Conservation (phyloP, 2,329 filamentous ascomycete genomes). For the Alternaria sp. region DNA sequence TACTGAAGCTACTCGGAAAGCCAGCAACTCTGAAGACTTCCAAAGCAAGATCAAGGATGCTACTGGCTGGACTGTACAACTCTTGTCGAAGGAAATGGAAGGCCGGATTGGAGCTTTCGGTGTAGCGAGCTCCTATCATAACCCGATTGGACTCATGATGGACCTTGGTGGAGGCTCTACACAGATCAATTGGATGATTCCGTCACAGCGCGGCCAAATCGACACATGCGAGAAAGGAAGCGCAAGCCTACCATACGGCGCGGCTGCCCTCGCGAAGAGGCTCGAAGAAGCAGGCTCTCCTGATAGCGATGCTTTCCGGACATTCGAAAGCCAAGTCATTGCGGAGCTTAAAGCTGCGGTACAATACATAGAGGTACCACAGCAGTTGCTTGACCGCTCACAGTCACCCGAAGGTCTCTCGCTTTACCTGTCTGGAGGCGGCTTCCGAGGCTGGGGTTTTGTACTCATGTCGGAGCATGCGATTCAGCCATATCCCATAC, state of each 20-base stretch:
- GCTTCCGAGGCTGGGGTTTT: slow-evolving; percentile 89
- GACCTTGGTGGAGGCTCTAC: slow-evolving; percentile 82
- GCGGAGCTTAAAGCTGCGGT: slow-evolving; percentile 67
- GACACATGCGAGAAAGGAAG: slow-evolving; percentile 54
- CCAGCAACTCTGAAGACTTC: slow-evolving; percentile 75
- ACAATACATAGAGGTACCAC: slow-evolving; percentile 62
- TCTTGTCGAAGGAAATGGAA: slow-evolving; percentile 81
- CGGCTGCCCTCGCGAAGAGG: slow-evolving; percentile 67
- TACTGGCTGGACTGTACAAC: slow-evolving; percentile 72
- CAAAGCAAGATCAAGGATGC: slow-evolving; percentile 66
- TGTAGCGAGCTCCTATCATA: slow-evolving; percentile 74
- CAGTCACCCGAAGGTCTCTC: slow-evolving; percentile 50
- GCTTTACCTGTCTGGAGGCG: slow-evolving; percentile 86
- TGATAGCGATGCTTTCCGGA: slow-evolving; percentile 52
- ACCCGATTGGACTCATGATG: slow-evolving; percentile 80
- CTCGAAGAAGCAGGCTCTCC: slow-evolving; percentile 50
- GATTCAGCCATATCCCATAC: slow-evolving; percentile 80
- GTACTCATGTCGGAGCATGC: slow-evolving; percentile 81
- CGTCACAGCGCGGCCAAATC: slow-evolving; percentile 55
- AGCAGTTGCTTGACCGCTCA: slow-evolving; percentile 52
- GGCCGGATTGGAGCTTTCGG: slow-evolving; percentile 84
- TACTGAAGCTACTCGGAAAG: slow-evolving; percentile 86
- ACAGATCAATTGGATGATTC: slow-evolving; percentile 70
- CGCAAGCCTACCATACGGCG: slow-evolving; percentile 73
- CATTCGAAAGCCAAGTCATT: slow-evolving; percentile 62